Conservation (phyloP, 805 yeast genomes). For the Metschnikowia lochheadii region DNA sequence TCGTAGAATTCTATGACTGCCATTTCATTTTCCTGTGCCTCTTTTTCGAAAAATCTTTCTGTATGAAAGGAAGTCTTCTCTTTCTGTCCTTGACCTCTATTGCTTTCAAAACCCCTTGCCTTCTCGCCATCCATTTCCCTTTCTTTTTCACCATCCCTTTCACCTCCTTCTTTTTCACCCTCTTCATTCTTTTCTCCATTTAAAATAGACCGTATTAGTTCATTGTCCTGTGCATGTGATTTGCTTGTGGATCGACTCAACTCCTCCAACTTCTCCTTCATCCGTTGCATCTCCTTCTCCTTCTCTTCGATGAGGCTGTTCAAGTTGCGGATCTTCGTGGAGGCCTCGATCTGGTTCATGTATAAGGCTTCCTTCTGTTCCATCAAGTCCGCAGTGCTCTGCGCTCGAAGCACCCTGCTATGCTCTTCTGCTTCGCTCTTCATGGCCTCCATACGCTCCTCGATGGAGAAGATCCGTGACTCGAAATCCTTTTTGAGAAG, state of each 20-base stretch:
- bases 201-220: not conserved
- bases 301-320: not conserved
- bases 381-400: constrained; percentile 1
- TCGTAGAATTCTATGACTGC: constrained; percentile 3
- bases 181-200: not conserved
- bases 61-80: not conserved
- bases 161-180: not conserved
- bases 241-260: not conserved
- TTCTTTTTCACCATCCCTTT: too few relatives aligned
- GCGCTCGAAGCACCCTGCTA: not conserved
- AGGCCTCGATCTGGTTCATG: not conserved
- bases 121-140: too few relatives aligned
- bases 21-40: not conserved
- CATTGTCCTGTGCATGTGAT: not conserved
- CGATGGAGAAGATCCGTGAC: constrained; percentile 6
- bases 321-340: not conserved
- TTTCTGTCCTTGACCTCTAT: not conserved
- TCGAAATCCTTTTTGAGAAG: constrained; percentile 7
- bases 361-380: not conserved
- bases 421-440: constrained; percentile 1
- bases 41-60: not conserved
- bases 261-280: not conserved
- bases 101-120: too few relatives aligned
- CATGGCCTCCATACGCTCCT: constrained; percentile 4
- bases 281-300: not conserved